Evolutionary conservation across 2,329 filamentous ascomycete species (phyloP).

Genomic region (Golovinomyces cichoracearum): DNA sequence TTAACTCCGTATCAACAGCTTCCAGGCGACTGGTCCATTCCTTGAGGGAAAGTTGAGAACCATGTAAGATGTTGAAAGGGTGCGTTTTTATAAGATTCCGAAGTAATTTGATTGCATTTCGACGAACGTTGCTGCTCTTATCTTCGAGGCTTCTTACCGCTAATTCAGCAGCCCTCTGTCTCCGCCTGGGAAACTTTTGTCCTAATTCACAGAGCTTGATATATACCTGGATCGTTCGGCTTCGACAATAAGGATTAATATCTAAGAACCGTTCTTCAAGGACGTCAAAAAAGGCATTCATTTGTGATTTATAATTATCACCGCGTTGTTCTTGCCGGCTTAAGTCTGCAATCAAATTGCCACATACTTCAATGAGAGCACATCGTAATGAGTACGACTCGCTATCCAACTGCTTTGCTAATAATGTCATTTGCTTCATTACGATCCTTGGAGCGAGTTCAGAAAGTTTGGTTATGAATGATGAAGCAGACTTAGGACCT

Average conservation of each 20-base stretch:
- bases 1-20: conserved; percentile 57
- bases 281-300: conserved; percentile 92
- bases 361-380: conserved; percentile 86
- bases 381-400: conserved; percentile 91
- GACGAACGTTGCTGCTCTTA: conserved; percentile 89
- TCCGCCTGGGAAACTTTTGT: conserved; percentile 77
- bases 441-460: conserved; percentile 76
- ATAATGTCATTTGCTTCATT: conserved; percentile 88
- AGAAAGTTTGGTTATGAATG: conserved; percentile 78
- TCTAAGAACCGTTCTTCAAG: conserved; percentile 90
- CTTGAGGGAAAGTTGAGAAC: conserved; percentile 56
- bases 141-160: conserved; percentile 78
- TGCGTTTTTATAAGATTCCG: conserved; percentile 76
- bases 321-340: conserved; percentile 75
- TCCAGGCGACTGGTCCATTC: conserved; percentile 70
- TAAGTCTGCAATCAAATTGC: conserved; percentile 75
- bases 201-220: conserved; percentile 80
- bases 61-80: conserved; percentile 78
- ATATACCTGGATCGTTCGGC: conserved; percentile 77
- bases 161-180: conserved; percentile 66
- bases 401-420: conserved; percentile 86
- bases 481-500: conserved; percentile 85
- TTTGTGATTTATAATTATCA: conserved; percentile 81
- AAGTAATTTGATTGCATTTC: conserved; percentile 83
- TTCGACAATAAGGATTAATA: conserved; percentile 86